These are phyloP conservation scores for Ophiostoma sp. DNA, from an alignment of 2,329 filamentous ascomycete genomes.

Conservation along the genomic window DNA sequence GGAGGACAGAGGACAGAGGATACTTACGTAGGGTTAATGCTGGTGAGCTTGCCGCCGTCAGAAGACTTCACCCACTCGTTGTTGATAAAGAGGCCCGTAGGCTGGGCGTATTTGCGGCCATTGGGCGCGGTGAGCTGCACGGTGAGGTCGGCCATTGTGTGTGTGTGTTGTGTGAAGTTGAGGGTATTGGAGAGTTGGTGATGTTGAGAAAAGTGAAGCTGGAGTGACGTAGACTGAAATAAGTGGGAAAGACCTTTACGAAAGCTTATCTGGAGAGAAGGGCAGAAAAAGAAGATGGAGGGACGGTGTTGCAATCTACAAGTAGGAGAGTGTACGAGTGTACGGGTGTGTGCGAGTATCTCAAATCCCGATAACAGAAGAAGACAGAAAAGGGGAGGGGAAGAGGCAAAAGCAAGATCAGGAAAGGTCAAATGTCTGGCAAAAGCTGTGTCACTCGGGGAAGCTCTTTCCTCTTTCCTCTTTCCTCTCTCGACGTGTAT, in stretches of 20 bases:
- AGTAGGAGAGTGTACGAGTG: neutral
- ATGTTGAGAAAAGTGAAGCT: neutral
- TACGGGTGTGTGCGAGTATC: no score
- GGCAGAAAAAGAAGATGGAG: neutral
- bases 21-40: conserved; percentile 68
- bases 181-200: neutral
- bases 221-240: neutral
- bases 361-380: neutral
- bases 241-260: neutral
- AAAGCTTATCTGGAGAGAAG: neutral
- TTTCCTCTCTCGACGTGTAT: neutral
- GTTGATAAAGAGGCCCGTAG: conserved; percentile 76
- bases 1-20: neutral
- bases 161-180: neutral
- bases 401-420: neutral
- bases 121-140: conserved; percentile 73
- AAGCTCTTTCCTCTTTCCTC: conserved; percentile 14
- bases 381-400: neutral
- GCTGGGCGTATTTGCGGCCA: conserved; percentile 69
- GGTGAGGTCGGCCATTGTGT: conserved; percentile 25
- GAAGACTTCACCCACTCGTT: conserved; percentile 73
- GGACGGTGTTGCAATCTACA: neutral
- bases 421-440: neutral
- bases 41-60: conserved; percentile 63
- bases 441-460: neutral